phyloP scores from a whole-genome alignment of 148 eudicot genomes.

The Nepenthes gracilis region DNA sequence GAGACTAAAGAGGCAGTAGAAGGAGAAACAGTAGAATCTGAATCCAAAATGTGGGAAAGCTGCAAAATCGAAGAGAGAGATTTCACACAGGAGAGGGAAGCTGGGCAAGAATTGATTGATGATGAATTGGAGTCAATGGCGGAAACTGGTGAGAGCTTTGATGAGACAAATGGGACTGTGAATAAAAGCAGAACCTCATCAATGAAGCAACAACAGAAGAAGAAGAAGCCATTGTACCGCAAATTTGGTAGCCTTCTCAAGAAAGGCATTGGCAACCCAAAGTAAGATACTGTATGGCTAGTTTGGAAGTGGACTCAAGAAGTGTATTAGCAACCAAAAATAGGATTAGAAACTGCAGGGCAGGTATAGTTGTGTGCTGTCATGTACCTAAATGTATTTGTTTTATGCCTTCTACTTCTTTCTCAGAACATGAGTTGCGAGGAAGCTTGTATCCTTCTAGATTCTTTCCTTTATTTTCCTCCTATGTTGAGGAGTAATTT shows the following conservation, averaged over 20 bases:
- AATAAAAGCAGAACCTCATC: slow-evolving; percentile 41
- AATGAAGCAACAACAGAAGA: slow-evolving; percentile 50
- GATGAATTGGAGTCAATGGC: slow-evolving; percentile 59
- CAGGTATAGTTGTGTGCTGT: no score
- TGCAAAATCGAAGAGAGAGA: not conserved
- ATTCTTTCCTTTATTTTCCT: slow-evolving; percentile 15
- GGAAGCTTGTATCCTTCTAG: slow-evolving; percentile 42
- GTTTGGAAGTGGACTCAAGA: no score
- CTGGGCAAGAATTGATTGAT: slow-evolving; percentile 57
- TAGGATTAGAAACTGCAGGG: slow-evolving; percentile 12
- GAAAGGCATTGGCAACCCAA: slow-evolving; percentile 29
- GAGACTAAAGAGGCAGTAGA: slow-evolving; percentile 34
- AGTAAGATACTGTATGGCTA: not conserved
- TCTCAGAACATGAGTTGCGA: slow-evolving; percentile 9
- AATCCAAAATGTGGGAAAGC: not conserved
- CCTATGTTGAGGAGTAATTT: slow-evolving; percentile 14
- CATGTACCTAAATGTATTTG: not conserved
- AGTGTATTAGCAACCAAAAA: slow-evolving; percentile 29
- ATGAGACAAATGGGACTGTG: slow-evolving; percentile 42
- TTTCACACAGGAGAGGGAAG: not conserved
- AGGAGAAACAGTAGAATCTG: slow-evolving; percentile 16
- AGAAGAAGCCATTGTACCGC: slow-evolving; percentile 68
- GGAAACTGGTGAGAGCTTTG: slow-evolving; percentile 39
- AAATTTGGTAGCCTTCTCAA: slow-evolving; percentile 83
- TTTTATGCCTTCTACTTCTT: slow-evolving; percentile 7